These are phyloP conservation scores for Rhizophora mangle DNA, from an alignment of 345 rosid genomes.

Conservation along the genomic window DNA sequence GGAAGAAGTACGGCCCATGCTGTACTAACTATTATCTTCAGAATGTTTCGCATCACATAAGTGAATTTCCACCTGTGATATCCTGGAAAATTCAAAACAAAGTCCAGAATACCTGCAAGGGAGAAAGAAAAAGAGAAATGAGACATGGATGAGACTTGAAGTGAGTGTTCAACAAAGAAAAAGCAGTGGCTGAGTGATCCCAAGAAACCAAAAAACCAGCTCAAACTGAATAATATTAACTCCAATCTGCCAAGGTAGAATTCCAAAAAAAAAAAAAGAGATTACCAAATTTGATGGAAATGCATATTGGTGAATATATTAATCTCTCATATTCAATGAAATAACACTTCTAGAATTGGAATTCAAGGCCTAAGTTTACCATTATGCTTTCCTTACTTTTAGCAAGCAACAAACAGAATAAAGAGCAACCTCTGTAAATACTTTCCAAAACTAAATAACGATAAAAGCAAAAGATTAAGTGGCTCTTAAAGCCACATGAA, in stretches of 20 bases:
- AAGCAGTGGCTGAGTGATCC: background rate
- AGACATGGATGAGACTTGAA: constrained; percentile 1
- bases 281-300: background rate
- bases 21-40: constrained; percentile 67
- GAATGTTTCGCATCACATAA: constrained; percentile 64
- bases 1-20: constrained; percentile 82
- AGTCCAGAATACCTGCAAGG: constrained; percentile 73
- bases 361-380: no score
- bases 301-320: background rate
- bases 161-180: background rate
- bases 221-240: background rate
- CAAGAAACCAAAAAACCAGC: background rate
- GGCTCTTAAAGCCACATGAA: no score
- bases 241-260: background rate
- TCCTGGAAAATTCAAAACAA: constrained; percentile 89
- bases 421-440: no score
- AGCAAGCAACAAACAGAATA: no score
- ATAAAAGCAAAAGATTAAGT: no score
- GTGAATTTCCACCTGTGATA: constrained; percentile 88
- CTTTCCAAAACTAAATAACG: no score
- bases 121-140: constrained; percentile 9
- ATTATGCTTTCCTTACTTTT: no score
- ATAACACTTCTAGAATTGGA: background rate
- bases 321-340: background rate
- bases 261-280: background rate